Evolutionary conservation across 2,329 filamentous ascomycete species (phyloP), one percentile per base, ranked within the genome.

Genomic region (Talaromyces sp.): DNA sequence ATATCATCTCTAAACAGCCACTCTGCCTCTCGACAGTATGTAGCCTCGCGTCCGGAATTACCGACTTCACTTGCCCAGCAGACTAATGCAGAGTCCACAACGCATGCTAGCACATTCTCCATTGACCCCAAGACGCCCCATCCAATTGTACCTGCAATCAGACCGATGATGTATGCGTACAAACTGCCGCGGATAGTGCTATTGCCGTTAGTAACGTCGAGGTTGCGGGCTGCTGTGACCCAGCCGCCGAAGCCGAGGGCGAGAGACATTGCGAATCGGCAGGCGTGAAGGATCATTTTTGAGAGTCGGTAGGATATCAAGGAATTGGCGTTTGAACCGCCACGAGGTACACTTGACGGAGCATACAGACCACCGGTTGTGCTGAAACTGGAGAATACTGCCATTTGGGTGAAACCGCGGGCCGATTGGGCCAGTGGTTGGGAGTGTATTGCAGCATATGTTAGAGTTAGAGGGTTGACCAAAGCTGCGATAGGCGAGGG

Each of bases 211-310:
- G 88, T 66, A 22, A 95, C 82, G 60, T 85, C 82, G 3, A 97
- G 82, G 77, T 90, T 89, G 68, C 92, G 88, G 11, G 95, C 93
- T 41, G 93, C 96, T 56, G 92, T 90, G 9, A 98, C 92, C 95
- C 95, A 99, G n/a, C 92, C 94, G 3, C 91, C 93, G 72, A 98
- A 96, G 0, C 94, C 94, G 35, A 99, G 85, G 0, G 89, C 91
- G 56, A 93, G 87, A 0, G 92, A 92, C 87, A 97, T 96, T 72
- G 97, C 90, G 74, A 94, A 91, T 19, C 94, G 88, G 1, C 93
- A 95, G 3, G 94, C 92, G 70, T 97, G 92, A 3, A 99, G 86
- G 8, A 99, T 85, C 33, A 98, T 84, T 76, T 97, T 98, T 1
- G 95, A 91, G 9, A 98, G 87, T 4, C 92, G 88, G 76, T 98